A percentile compares a stretch with the other conserved stretches of the same genome.
Conservation (phyloP, 106 monocot genomes). For the Vanilla planifolia region DNA sequence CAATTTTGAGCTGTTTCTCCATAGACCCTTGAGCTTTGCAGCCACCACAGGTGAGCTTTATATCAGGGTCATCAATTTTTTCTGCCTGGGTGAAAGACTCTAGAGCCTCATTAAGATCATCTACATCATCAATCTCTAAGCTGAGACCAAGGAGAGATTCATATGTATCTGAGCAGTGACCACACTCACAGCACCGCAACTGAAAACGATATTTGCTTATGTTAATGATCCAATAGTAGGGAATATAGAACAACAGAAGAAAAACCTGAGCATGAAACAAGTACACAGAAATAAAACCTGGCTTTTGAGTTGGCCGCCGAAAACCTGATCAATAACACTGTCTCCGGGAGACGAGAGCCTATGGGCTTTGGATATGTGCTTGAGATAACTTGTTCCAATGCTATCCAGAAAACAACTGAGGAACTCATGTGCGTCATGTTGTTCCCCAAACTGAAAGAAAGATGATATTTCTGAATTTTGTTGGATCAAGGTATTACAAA, state of each 20-base stretch:
- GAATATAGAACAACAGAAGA: not conserved
- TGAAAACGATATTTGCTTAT: too few species aligned
- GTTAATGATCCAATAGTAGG: not conserved
- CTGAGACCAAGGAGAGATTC: constrained; percentile 67
- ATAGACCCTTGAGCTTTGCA: constrained; percentile 43
- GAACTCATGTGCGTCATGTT: constrained; percentile 92
- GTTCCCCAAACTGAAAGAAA: constrained; percentile 33
- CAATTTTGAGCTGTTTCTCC: constrained; percentile 52
- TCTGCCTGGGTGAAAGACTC: constrained; percentile 60
- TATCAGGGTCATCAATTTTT: constrained; percentile 50
- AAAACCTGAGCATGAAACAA: not conserved
- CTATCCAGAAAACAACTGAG: constrained; percentile 50
- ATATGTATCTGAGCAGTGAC: constrained; percentile 50
- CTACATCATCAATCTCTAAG: constrained; percentile 52
- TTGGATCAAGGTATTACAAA: constrained; percentile 36
- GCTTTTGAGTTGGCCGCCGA: constrained; percentile 63
- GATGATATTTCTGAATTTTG: constrained; percentile 62
- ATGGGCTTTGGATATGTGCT: constrained; percentile 4
- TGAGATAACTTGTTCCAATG: constrained; percentile 33
- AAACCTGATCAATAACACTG: constrained; percentile 54
- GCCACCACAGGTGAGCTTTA: constrained; percentile 47
- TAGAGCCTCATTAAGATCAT: constrained; percentile 43
- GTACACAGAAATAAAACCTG: constrained; percentile 27
- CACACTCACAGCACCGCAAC: constrained; percentile 57
- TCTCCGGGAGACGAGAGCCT: constrained; percentile 9